phyloP scores from a whole-genome alignment of 2,329 filamentous ascomycete species.

The Xylaria arbuscula region DNA sequence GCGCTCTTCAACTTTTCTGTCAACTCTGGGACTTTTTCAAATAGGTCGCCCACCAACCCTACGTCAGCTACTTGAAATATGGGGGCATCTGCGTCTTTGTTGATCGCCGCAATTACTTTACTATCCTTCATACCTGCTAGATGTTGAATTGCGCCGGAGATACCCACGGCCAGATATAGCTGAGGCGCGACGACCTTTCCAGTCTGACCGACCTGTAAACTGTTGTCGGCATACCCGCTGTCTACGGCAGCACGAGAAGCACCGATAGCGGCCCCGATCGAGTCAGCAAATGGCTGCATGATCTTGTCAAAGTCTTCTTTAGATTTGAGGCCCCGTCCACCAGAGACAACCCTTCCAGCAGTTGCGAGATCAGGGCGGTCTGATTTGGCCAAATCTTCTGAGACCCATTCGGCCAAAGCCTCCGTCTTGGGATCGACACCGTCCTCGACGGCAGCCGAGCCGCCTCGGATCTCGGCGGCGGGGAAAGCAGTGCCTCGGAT shows the following conservation, averaged over 20 bases:
- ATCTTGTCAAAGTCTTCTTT: conserved; percentile 97
- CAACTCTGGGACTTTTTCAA: conserved; percentile 94
- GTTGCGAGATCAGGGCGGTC: conserved; percentile 93
- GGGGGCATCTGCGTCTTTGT: conserved; percentile 96
- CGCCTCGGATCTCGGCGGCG: conserved; percentile 75
- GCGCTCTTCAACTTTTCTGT: conserved; percentile 88
- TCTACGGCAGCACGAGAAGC: conserved; percentile 96
- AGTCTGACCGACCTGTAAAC: conserved; percentile 96
- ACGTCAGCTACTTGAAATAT: conserved; percentile 99
- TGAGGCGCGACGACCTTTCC: conserved; percentile 98
- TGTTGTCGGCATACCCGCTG: conserved; percentile 98
- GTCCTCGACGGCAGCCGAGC: conserved; percentile 80
- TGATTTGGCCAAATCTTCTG: conserved; percentile 90
- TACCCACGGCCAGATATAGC: conserved; percentile 93
- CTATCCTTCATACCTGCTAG: conserved; percentile 99
- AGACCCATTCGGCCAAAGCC: conserved; percentile 85
- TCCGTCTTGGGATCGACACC: conserved; percentile 85
- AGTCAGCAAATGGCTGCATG: conserved; percentile 91
- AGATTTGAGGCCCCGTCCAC: conserved; percentile 93
- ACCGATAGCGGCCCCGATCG: conserved; percentile 93
- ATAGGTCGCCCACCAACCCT: conserved; percentile 92
- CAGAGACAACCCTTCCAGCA: conserved; percentile 90
- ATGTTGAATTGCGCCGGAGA: conserved; percentile 97
- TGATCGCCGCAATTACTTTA: conserved; percentile 98
- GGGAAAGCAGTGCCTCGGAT: conserved; percentile 94